Percentiles rank a stretch among this genome's conserved stretches.
These are phyloP conservation scores for Cryptosporidium viatorum DNA, from an alignment of 169 alveolate genomes.

Conservation along the genomic window DNA sequence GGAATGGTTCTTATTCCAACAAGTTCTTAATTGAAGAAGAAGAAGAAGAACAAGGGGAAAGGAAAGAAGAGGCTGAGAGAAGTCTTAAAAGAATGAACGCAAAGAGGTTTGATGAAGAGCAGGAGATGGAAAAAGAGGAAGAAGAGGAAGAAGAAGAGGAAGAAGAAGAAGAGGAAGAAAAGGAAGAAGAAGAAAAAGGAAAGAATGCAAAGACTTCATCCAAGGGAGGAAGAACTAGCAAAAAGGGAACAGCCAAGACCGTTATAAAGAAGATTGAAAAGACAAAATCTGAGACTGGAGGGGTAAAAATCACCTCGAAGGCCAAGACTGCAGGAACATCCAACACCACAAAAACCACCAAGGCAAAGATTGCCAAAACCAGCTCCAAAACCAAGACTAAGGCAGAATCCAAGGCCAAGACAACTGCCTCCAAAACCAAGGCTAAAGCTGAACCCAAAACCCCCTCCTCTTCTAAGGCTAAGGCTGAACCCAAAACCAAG, in stretches of 20 bases:
- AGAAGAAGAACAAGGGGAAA: not conserved
- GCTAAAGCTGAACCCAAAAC: not conserved
- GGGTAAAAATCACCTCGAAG: not conserved
- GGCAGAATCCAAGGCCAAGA: not conserved
- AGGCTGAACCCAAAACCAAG: not conserved
- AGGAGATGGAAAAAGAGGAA: not conserved
- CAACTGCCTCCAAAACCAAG: not conserved
- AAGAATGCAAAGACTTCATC: not conserved
- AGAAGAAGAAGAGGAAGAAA: not conserved
- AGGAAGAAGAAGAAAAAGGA: not conserved
- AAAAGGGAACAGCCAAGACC: not conserved
- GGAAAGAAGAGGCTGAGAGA: not conserved
- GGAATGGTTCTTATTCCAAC: constrained; percentile 10
- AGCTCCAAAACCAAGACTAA: not conserved
- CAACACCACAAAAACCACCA: not conserved
- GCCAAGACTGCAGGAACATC: not conserved
- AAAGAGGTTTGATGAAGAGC: constrained; percentile 9
- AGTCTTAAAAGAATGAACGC: constrained; percentile 52
- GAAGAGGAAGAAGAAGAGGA: not conserved
- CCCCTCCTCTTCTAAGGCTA: not conserved
- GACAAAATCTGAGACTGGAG: not conserved
- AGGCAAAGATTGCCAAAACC: constrained; percentile 1
- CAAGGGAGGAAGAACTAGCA: not conserved
- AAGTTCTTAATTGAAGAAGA: not conserved
- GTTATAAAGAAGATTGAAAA: not conserved